Base-by-base conservation (phyloP, 345 rosid genomes). In the Bruguiera gymnorhiza region DNA sequence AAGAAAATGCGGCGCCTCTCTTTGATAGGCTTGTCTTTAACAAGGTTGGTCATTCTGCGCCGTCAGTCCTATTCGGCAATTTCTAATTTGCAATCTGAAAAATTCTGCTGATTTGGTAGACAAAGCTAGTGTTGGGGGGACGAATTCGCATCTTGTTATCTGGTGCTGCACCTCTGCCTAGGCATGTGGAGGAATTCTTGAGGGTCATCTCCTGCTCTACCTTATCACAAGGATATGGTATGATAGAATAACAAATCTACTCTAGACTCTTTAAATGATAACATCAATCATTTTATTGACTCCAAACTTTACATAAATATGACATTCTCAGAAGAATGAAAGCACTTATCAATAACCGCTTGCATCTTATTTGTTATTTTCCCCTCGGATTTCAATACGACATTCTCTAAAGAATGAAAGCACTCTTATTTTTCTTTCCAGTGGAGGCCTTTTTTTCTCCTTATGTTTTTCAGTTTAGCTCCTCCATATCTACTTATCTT, bases 201-300 rank as follows among this genome's bases (percentile, higher is more conserved):
- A 80, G 97, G 81, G 92, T 95, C 77, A 85, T 86, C 20, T 83
- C 89, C 73, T 85, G 96, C 70, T 84, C 97, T 72, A 85, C 84
- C 59, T 80, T 95, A 50, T 83, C 99, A 48, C 99, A 95, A 79
- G 99, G 99, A 76, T 95, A 95, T 67, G 99, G 97, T 92, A 86
- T 70, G 82, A 13, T 5, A 62, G 20, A 59, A 24, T 11, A 52
- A 51, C 39, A 50, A 11, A 51, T 68, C 20, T 16, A 34, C 61
- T 52, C 52, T 18, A n/a, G 19, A 6, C 16, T 48, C 50, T 66
- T 68, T 9, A 30, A 31, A 16, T 8, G 10, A 18, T 46, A 34
- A 34, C 27, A 27, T 16, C 23, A 21, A 19, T 29, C n/a, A 27
- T 53, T 3, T 43, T 3, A 10, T 10, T 43, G 15, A 13, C 50